Base-by-base conservation (phyloP, 768 basidiomycete genomes). In the Mycena amicta region DNA sequence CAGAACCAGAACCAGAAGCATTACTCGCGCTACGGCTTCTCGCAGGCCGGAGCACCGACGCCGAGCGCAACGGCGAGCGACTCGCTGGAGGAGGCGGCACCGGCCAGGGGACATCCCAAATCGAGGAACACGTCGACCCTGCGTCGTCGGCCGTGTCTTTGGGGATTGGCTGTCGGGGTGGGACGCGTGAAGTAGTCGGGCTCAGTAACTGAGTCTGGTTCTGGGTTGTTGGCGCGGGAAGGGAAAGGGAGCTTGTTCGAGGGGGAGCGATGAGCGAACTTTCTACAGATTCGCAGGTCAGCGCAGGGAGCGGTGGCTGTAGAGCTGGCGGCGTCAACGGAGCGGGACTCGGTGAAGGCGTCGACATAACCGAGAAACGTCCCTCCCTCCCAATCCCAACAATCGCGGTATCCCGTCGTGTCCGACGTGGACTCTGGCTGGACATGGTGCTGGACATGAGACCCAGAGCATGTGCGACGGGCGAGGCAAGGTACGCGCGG, bases 391-490 rank as follows among this genome's bases (percentile, higher is more conserved):
- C 47, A 23, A 23, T 23, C 25, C 47, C 47, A 12, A 49, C 13
- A 22, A 49, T 28, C 5, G 26, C 47, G 5, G 47, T 49, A 20
- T 49, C 26, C 5, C 47, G 22, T 13, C 47, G 22, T 4, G 5
- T 49, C 27, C 27, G 5, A 13, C 27, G 25, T 5, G 47, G 47
- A 13, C 47, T 27, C 13, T 29, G 23, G 47, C 47, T 49, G 25
- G 25, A 26, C 25, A 49, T 49, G 27, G 47, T 49, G 47, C 22
- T 49, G 5, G 25, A 25, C 5, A 23, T 23, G 23, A 49, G 47
- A 13, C 47, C 47, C 22, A 49, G n/a, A 28, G 47, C 47, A 49
- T 49, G 47, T 22, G 47, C 47, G n/a, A 49, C 47, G 27, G 47
- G 47, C 27, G 47, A 49, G 6, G 22, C 6, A 12, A 49, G 47